Evolutionary conservation across 768 basidiomycete genomes (phyloP).

Genomic region (Mrakia blollopis): DNA sequence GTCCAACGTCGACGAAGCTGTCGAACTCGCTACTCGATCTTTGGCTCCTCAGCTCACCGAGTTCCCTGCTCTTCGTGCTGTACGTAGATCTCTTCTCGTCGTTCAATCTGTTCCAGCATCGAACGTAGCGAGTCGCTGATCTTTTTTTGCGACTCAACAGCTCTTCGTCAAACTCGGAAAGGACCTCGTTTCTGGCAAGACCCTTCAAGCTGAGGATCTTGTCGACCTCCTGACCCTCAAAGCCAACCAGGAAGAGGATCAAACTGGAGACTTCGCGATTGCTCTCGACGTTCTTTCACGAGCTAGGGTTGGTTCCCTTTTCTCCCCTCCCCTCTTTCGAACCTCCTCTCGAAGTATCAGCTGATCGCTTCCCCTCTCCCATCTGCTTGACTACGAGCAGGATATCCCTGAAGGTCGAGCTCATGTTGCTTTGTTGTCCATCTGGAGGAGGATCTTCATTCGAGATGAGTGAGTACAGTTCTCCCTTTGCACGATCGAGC

Average conservation of each 20-base stretch:
- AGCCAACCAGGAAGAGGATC: constrained; percentile 54
- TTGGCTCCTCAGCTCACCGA: constrained; percentile 53
- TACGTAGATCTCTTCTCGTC: constrained; percentile 38
- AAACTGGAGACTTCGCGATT: constrained; percentile 54
- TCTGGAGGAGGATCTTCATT: constrained; percentile 83
- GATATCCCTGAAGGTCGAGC: constrained; percentile 65
- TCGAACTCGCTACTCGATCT: constrained; percentile 40
- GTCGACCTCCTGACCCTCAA: constrained; percentile 82
- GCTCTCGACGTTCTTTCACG: constrained; percentile 40
- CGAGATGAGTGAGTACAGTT: constrained; percentile 70
- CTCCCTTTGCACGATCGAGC: constrained; percentile 13
- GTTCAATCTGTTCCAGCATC: background rate
- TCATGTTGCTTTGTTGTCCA: constrained; percentile 62
- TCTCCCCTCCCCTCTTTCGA: constrained; percentile 49
- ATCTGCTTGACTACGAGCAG: constrained; percentile 44
- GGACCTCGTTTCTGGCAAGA: constrained; percentile 66
- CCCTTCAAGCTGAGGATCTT: constrained; percentile 69
- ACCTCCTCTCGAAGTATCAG: too few relatives aligned
- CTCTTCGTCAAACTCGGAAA: constrained; percentile 66
- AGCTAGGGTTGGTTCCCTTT: constrained; percentile 54
- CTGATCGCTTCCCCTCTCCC: background rate
- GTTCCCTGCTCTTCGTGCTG: constrained; percentile 54
- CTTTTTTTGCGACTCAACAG: constrained; percentile 44
- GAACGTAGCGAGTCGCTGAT: background rate
- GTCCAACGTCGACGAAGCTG: constrained; percentile 35